Base-by-base conservation (phyloP, 805 yeast species). In the Pichia rugopelliculosa region DNA sequence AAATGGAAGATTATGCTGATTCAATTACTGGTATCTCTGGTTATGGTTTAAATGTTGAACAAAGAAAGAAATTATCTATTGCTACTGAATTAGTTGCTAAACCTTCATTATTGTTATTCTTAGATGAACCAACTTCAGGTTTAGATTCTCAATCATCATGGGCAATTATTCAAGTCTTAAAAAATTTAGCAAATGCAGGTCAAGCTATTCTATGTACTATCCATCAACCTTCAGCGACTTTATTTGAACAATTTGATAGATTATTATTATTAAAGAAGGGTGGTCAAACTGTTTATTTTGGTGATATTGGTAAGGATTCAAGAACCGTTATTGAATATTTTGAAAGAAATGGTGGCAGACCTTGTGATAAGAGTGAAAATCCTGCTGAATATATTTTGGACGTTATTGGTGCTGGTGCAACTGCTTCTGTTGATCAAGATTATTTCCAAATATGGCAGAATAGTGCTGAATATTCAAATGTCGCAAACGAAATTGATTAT, bases 351-450 rank as follows among this genome's bases (percentile, higher is more conserved):
- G 79, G 96, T 33, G 89, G 90, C 37, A 76, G 81, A 50, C 71
- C 74, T 45, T 85, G 93, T 69, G 72, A 68, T 30, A 64, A 63
- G 12, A 65, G 68, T 34, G 88, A 80, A 47, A 84, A 84, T 54
- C 89, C 90, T 24, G 89, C 89, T 33, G 90, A 83, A 63, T 84
- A 82, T 69, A 80, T 83, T 65, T 67, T 84, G 56, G 81, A 81
- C 52, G 79, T 78, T 48, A 81, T 85, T 62, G 91, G 91, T 51
- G 90, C 91, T 33, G 90, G 87, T 60, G 88, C 91, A 3, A 82
- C 87, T 26, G 83, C 87, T 3, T 59, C 68, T 46, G 77, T 74
- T 17, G 57, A 65, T 26, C 74, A 73, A 44, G 82, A 85, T 61
- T 85, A 85, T 81, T 70, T 71, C 60, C 77, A 79, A 12, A 69